Conservation (phyloP, 176 grass and related monocot genomes). For the Carex kokanica region DNA sequence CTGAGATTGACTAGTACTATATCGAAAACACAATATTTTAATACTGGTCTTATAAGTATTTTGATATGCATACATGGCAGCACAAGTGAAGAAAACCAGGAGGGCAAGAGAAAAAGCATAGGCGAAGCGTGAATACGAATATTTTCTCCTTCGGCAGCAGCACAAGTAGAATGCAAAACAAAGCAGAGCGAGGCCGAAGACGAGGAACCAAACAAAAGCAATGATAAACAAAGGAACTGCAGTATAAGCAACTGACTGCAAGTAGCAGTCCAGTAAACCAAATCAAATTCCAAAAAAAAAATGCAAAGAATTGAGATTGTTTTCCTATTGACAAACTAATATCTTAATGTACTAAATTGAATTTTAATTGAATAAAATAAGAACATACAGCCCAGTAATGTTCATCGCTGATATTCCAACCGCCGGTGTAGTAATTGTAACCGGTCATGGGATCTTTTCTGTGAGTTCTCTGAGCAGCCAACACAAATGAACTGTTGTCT, state of each 20-base stretch:
- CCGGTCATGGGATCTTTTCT: slow-evolving; percentile 61
- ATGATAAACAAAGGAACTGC: slow-evolving; percentile 49
- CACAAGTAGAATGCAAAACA: slow-evolving; percentile 58
- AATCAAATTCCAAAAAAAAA: background rate
- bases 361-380: background rate
- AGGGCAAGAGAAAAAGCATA: slow-evolving; percentile 52
- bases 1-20: background rate
- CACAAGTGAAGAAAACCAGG: slow-evolving; percentile 60
- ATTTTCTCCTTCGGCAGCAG: slow-evolving; percentile 52
- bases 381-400: slow-evolving; percentile 90
- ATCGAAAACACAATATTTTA: background rate
- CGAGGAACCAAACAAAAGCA: slow-evolving; percentile 53
- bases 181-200: slow-evolving; percentile 49
- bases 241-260: slow-evolving; percentile 73
- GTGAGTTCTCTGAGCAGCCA: slow-evolving; percentile 59
- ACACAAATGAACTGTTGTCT: slow-evolving; percentile 40
- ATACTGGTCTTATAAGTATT: background rate
- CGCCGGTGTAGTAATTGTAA: slow-evolving; percentile 55
- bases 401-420: slow-evolving; percentile 79
- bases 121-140: slow-evolving; percentile 46
- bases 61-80: slow-evolving; percentile 43
- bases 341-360: no score
- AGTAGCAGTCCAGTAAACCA: background rate
- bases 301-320: background rate
- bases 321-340: background rate